A percentile compares a stretch with the other conserved stretches of the same genome.
Evolutionary conservation across 768 basidiomycete genomes (phyloP).

Genomic region (Boletellus emodensis): DNA sequence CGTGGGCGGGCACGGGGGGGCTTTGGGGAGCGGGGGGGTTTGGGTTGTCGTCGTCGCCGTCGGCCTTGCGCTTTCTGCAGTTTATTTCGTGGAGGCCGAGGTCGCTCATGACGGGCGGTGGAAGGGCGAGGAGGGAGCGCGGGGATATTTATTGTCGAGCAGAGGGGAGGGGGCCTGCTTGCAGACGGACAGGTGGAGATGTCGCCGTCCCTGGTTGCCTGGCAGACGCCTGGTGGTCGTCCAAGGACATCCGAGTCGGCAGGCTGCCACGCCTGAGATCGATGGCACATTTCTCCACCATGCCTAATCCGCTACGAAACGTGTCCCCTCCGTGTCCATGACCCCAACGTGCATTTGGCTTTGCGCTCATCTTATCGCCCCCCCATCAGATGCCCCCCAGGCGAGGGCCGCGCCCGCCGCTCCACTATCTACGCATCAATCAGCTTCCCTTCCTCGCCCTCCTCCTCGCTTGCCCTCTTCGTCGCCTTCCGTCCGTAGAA

Average conservation of each 20-base stretch:
- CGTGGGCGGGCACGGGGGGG: constrained; percentile 26
- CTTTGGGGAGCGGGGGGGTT: constrained; percentile 19
- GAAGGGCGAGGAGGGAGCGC: constrained; percentile 9
- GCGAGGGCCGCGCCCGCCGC: not conserved
- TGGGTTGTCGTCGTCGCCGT: constrained; percentile 42
- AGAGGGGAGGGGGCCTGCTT: constrained; percentile 22
- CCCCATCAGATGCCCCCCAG: not conserved
- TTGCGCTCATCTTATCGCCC: constrained; percentile 20
- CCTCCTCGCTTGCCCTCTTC: constrained; percentile 54
- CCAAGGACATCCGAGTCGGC: constrained; percentile 16
- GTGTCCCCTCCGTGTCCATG: constrained; percentile 16
- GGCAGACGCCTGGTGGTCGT: constrained; percentile 25
- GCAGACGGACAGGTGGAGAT: constrained; percentile 14
- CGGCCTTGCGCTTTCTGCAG: constrained; percentile 69
- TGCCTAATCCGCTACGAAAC: constrained; percentile 15
- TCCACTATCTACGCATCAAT: constrained; percentile 52
- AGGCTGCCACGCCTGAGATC: constrained; percentile 31
- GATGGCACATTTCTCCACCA: constrained; percentile 2
- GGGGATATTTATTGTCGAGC: constrained; percentile 32
- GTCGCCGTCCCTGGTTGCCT: constrained; percentile 25
- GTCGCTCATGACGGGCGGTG: constrained; percentile 51
- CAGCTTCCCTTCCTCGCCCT: constrained; percentile 42
- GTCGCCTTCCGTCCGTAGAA: constrained; percentile 84
- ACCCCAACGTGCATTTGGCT: constrained; percentile 13
- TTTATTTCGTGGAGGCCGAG: constrained; percentile 46